Evolutionary conservation across 2,329 filamentous ascomycete genomes (phyloP).

Genomic region (Daldinia sp.): DNA sequence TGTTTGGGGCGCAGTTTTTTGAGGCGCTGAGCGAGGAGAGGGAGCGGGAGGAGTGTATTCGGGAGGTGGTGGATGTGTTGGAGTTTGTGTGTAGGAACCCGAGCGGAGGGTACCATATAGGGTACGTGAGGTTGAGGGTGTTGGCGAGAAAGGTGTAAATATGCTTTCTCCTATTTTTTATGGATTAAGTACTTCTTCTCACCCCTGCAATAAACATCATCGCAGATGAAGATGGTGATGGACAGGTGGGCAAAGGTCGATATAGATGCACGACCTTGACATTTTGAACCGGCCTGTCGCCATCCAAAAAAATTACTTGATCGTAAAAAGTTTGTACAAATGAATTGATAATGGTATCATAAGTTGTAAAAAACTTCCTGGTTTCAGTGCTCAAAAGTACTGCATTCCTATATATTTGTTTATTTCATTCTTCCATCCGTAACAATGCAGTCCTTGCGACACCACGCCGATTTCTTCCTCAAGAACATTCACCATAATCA

Average conservation of each 20-base stretch:
- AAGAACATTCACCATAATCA: no score
- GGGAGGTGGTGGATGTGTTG: slow-evolving; percentile 63
- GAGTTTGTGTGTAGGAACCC: slow-evolving; percentile 63
- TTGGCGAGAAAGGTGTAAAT: slow-evolving; percentile 52
- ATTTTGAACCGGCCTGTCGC: neutral
- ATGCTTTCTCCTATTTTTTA: neutral
- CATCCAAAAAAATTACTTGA: neutral
- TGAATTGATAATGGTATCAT: neutral
- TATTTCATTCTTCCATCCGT: no score
- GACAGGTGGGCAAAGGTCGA: neutral
- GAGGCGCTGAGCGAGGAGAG: slow-evolving; percentile 57
- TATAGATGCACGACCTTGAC: neutral
- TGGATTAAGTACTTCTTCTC: no score
- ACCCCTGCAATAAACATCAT: no score
- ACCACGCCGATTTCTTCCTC: no score
- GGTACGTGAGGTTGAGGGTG: slow-evolving; percentile 63
- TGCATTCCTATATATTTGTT: no score
- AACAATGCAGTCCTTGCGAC: no score
- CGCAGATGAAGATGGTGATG: neutral
- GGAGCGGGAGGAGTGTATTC: slow-evolving; percentile 61
- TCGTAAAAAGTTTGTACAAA: neutral
- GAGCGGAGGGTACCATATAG: slow-evolving; percentile 63
- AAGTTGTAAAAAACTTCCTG: neutral
- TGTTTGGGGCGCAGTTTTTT: slow-evolving; percentile 69
- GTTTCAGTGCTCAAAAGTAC: no score